These are phyloP conservation scores for Candida tallmaniae DNA, from an alignment of 805 yeast species.

Conservation along the genomic window DNA sequence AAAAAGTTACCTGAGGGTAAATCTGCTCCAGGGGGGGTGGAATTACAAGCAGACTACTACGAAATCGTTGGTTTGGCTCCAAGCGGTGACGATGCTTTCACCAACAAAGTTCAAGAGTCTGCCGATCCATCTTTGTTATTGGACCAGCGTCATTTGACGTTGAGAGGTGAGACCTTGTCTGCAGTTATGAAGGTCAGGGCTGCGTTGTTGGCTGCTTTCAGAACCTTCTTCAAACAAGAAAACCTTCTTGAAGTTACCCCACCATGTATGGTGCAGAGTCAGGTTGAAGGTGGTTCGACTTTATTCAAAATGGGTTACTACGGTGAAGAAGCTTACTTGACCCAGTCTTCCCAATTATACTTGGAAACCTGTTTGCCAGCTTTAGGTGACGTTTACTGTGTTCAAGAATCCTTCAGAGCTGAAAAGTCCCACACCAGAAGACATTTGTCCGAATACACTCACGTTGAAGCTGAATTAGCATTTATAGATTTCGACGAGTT, in stretches of 20 bases:
- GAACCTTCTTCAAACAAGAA: constrained; percentile 75
- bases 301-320: constrained; percentile 89
- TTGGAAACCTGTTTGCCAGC: constrained; percentile 95
- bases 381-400: constrained; percentile 93
- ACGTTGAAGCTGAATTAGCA: constrained; percentile 90
- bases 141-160: constrained; percentile 93
- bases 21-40: constrained; percentile 96
- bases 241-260: constrained; percentile 89
- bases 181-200: constrained; percentile 96
- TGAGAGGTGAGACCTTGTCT: constrained; percentile 92
- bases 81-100: constrained; percentile 89
- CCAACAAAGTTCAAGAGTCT: constrained; percentile 89
- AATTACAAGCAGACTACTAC: constrained; percentile 85
- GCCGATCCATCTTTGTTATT: constrained; percentile 90
- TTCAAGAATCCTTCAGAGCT: constrained; percentile 98
- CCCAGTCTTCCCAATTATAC: constrained; percentile 96
- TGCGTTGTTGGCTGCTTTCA: constrained; percentile 61
- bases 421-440: constrained; percentile 98
- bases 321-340: constrained; percentile 93
- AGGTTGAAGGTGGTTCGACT: constrained; percentile 99
- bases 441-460: constrained; percentile 95
- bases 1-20: constrained; percentile 91
- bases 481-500: constrained; percentile 85
- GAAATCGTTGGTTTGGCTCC: constrained; percentile 92
- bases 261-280: constrained; percentile 99